Conservation (phyloP, 495 filamentous ascomycete genomes). For the Penicillium simplicissimum region DNA sequence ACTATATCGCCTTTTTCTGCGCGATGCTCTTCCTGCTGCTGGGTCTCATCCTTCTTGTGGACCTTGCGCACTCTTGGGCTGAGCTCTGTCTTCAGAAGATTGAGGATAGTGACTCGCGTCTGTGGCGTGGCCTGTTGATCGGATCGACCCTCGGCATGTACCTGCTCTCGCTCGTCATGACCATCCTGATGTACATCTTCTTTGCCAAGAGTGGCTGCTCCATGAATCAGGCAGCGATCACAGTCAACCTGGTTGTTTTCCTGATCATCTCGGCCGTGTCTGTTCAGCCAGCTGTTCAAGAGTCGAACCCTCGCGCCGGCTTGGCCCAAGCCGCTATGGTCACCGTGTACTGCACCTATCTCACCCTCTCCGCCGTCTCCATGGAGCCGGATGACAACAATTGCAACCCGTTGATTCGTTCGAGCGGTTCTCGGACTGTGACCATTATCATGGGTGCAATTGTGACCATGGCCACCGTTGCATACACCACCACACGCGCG, state of each 20-base stretch:
- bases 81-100: conserved; percentile 94
- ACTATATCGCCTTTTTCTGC: conserved; percentile 84
- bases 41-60: conserved; percentile 88
- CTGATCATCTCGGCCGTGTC: conserved; percentile 80
- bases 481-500: conserved; percentile 95
- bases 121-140: conserved; percentile 85
- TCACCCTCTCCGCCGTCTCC: conserved; percentile 96
- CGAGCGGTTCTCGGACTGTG: conserved; percentile 84
- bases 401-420: conserved; percentile 91
- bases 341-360: conserved; percentile 95
- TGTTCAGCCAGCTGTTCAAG: conserved; percentile 87
- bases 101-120: conserved; percentile 78
- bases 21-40: conserved; percentile 94
- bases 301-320: conserved; percentile 88
- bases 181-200: conserved; percentile 95
- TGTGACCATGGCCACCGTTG: conserved; percentile 94
- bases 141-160: conserved; percentile 96
- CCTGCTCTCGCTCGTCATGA: conserved; percentile 84
- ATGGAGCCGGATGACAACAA: conserved; percentile 97
- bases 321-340: conserved; percentile 97
- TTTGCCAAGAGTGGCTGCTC: conserved; percentile 80
- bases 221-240: conserved; percentile 88
- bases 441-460: conserved; percentile 90
- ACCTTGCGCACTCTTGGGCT: conserved; percentile 96
- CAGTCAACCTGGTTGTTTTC: conserved; percentile 83